Percentiles rank a stretch among this genome's conserved stretches.
Conservation (phyloP, 2,329 filamentous ascomycete species). For the Cadophora malorum region DNA sequence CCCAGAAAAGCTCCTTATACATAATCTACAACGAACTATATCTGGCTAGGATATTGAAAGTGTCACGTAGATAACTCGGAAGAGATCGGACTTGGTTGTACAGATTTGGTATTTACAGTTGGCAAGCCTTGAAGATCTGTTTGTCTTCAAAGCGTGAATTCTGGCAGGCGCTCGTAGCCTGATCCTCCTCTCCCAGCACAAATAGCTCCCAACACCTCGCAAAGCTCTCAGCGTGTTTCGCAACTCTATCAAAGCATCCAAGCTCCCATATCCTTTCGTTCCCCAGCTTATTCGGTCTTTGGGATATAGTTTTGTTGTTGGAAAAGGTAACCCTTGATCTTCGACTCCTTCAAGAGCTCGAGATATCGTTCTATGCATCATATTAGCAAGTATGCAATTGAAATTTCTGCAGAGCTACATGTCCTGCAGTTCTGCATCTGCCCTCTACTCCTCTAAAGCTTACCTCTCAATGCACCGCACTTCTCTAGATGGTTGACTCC, state of each 20-base stretch:
- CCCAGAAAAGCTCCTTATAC: not conserved
- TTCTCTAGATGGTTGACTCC: slow-evolving; percentile 90
- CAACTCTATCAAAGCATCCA: not conserved
- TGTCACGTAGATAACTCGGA: not conserved
- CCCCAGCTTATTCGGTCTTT: slow-evolving; percentile 38
- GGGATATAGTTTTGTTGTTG: slow-evolving; percentile 78
- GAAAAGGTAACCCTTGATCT: slow-evolving; percentile 80
- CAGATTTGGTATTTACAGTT: slow-evolving; percentile 32
- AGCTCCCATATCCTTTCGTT: slow-evolving; percentile 4
- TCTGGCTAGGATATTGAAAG: not conserved
- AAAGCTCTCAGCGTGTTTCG: not conserved
- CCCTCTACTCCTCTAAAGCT: slow-evolving; percentile 45
- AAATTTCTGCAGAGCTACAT: not conserved
- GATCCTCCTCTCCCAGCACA: not conserved
- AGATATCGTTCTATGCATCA: slow-evolving; percentile 73
- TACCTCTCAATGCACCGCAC: slow-evolving; percentile 81
- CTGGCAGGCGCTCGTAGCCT: not conserved
- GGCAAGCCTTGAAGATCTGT: slow-evolving; percentile 22
- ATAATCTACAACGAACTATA: not conserved
- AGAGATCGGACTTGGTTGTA: slow-evolving; percentile 9
- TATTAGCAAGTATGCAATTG: not conserved
- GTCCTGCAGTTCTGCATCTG: not conserved
- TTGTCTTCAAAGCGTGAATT: slow-evolving; percentile 23
- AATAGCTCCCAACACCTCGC: not conserved
- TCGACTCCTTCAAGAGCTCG: slow-evolving; percentile 75